These are phyloP conservation scores for Rheum nobile DNA, from an alignment of 148 eudicot species.

Conservation along the genomic window DNA sequence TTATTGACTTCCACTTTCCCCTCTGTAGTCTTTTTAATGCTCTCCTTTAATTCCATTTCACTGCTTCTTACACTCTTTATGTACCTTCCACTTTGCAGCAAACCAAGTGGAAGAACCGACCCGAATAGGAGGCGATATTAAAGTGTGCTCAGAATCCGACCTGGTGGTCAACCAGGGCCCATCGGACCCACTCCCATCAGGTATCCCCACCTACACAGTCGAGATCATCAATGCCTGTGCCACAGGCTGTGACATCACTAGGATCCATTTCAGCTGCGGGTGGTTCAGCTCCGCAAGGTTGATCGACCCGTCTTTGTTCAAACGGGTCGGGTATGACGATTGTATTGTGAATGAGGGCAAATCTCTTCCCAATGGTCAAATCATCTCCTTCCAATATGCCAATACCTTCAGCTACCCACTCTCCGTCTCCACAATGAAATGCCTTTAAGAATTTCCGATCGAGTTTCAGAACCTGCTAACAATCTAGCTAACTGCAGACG, in stretches of 20 bases:
- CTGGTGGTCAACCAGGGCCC: conserved; percentile 47
- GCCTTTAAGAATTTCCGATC: conserved; percentile 13
- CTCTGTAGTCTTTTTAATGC: background rate
- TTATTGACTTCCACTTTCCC: background rate
- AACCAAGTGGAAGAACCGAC: conserved; percentile 28
- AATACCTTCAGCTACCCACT: conserved; percentile 64
- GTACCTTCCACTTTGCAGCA: conserved; percentile 15
- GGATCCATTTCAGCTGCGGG: conserved; percentile 63
- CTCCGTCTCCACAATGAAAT: conserved; percentile 36
- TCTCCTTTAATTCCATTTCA: too few relatives aligned
- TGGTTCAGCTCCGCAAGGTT: conserved; percentile 81
- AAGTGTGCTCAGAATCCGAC: conserved; percentile 38
- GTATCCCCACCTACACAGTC: conserved; percentile 80
- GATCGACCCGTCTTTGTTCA: conserved; percentile 52
- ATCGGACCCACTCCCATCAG: conserved; percentile 56
- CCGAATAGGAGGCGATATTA: conserved; percentile 50
- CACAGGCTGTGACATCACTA: conserved; percentile 56
- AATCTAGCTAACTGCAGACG: too few relatives aligned
- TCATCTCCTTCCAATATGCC: conserved; percentile 65
- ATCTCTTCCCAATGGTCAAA: conserved; percentile 37
- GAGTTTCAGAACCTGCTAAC: too few relatives aligned
- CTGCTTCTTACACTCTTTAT: too few relatives aligned
- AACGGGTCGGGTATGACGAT: conserved; percentile 42
- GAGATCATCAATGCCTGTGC: conserved; percentile 52
- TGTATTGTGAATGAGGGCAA: conserved; percentile 65